Base-by-base conservation (phyloP, 768 basidiomycete genomes). In the Termitomyces sp. region DNA sequence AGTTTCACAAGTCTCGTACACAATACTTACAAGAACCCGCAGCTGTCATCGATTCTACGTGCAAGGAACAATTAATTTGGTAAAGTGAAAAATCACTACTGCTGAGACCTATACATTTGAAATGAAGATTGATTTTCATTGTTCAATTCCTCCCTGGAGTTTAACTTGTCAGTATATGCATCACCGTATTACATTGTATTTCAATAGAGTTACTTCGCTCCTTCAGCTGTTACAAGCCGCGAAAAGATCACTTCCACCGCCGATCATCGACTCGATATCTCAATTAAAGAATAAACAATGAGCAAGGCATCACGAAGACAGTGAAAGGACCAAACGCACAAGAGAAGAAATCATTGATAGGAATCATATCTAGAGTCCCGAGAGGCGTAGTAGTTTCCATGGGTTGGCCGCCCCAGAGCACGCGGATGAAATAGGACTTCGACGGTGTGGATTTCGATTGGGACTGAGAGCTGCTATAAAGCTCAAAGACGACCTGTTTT, bases 381-480 rank as follows among this genome's bases (percentile, higher is more conserved):
- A 82, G 68, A 6, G 77, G 76, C 0, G 79, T 79, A 0, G 79
- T 78, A 0, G 80, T 81, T 53, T 72, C 68, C 70, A 82, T 79
- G 1, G 79, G 77, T 49, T 77, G 77, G 9, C 81, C 81, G 20
- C 75, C 73, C 80, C 80, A 82, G 3, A 82, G 68, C 7, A 82
- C 77, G n/a, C 81, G 76, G 18, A 82, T 58, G 60, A 72, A 79
- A 48, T 71, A 70, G 4, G 47, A 49, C 27, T 57, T 56, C 4
- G 45, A 42, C 16, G 22, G 10, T 27, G 42, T 43, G 13, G 52
- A 43, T 7, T 18, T 40, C 3, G 53, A 33, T 6, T 43, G 20
- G 0, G 53, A 13, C 22, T 30, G 36, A 14, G 33, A 16, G 30
- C 27, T n/a, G 43, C 63, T 53, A 44, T 81, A 82, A 7, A 82